Evolutionary conservation across 1,139 yeast genomes (phyloP).

Genomic region (Sugiyamaella grinbergsii): DNA sequence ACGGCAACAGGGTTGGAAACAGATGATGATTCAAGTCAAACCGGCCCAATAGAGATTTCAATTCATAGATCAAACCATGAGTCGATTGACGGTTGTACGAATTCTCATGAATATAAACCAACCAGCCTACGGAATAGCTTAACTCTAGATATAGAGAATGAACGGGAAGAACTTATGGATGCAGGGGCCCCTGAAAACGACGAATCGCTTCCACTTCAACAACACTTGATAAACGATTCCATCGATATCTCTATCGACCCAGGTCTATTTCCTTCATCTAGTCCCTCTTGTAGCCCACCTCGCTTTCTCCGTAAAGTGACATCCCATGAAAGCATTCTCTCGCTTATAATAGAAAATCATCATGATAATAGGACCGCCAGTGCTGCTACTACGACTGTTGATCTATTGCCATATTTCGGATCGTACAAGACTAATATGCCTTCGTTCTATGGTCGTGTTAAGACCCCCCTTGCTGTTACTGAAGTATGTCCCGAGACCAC

Average conservation of each 20-base stretch:
- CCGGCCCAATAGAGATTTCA: too few species aligned
- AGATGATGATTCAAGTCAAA: neutral
- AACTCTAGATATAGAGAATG: neutral
- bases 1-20: neutral
- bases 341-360: conserved; percentile 20
- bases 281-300: neutral
- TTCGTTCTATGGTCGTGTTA: conserved; percentile 10
- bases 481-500: conserved; percentile 22
- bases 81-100: too few species aligned
- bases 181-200: too few species aligned
- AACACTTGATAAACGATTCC: neutral
- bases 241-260: neutral
- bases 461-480: conserved; percentile 17
- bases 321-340: conserved; percentile 29
- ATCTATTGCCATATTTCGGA: conserved; percentile 1
- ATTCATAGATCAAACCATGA: too few species aligned
- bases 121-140: neutral
- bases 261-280: neutral
- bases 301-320: conserved; percentile 21
- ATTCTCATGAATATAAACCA: neutral
- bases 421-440: neutral
- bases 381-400: conserved; percentile 1
- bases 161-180: neutral
- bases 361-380: neutral
- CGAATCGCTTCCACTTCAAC: neutral